Conservation (phyloP, 73 alveolate genomes). For the Symbiodinium pilosum region DNA sequence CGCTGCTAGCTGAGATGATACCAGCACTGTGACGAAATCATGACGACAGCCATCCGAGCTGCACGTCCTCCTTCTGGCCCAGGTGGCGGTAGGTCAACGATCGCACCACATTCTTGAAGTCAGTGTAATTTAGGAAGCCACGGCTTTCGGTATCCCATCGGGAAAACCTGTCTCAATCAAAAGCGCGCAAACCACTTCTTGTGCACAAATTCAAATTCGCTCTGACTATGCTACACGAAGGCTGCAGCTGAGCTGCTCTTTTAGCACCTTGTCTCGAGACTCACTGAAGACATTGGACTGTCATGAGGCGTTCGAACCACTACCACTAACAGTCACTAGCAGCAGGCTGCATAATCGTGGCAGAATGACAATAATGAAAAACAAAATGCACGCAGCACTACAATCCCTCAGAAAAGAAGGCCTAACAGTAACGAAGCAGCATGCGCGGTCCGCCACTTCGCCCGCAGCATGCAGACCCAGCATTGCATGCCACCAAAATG, state of each 20-base stretch:
- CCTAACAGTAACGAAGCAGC: not conserved
- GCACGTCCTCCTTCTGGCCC: conserved; percentile 10
- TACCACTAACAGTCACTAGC: not conserved
- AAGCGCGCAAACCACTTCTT: not conserved
- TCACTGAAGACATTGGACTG: no score
- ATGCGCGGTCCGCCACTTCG: no score
- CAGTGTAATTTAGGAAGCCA: conserved; percentile 35
- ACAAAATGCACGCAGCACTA: no score
- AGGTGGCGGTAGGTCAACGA: conserved; percentile 28
- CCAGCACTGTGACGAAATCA: no score
- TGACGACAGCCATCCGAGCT: not conserved
- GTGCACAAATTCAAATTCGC: not conserved
- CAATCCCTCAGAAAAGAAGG: no score
- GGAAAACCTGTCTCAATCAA: not conserved
- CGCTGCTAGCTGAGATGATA: no score
- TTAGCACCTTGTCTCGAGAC: not conserved
- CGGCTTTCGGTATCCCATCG: conserved; percentile 42
- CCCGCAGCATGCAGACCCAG: no score
- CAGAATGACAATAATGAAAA: no score
- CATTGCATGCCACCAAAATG: no score
- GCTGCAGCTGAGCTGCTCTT: not conserved
- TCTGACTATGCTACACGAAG: not conserved
- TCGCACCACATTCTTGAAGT: conserved; percentile 49
- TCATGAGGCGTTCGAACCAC: not conserved
- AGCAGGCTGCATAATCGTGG: no score